Base-by-base conservation (phyloP, 2,329 filamentous ascomycete genomes). In the Macrophomina pseudophaseolina region DNA sequence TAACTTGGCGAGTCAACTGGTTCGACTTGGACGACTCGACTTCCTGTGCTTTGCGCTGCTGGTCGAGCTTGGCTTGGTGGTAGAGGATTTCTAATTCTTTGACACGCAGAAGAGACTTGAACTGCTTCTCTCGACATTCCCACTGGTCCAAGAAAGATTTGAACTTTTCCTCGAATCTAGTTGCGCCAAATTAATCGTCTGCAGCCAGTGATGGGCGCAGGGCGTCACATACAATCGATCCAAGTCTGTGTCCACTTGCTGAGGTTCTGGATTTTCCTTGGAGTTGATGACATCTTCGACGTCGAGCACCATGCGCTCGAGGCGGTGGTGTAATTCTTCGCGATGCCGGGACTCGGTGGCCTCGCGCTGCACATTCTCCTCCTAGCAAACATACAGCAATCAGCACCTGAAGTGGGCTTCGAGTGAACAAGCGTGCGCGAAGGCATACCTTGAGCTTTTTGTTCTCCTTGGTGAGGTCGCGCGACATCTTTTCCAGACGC, bases 121-220 rank as follows among this genome's bases (percentile, higher is more conserved):
- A 98, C 76, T 98, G 94, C 64, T 97, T 84, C 77, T 99, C 95
- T 58, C 95, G 91, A 68, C 97, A 85, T 80, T 99, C 95, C 78
- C 97, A 98, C 79, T 98, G 95, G 70, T 99, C 95, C 73, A 97
- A 91, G 73, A 99, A 90, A 0, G 93, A 97, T 78, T 97, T 97
- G 82, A 95, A 95, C 76, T 94, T 95, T 68, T 93, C 93, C 74
- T 78, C 81, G 69, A 86, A 84, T 51, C 84, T 62, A 18, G 7
- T 49, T 11, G 44, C 12, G 46, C 30, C 42, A 5, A 12, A 49
- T 62, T 49, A 62, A 49, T 28, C 42, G 12, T 3, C 23, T 85
- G 75, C 68, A 69, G 12, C 7, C 42, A 35, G 53, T 60, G 53
- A 18, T 7, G 16, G 32, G n/a, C 14, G 35, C 8, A 33, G 16